phyloP scores from a whole-genome alignment of 1,284 basidiomycete species.

The Gastroboletus turbinatus region DNA sequence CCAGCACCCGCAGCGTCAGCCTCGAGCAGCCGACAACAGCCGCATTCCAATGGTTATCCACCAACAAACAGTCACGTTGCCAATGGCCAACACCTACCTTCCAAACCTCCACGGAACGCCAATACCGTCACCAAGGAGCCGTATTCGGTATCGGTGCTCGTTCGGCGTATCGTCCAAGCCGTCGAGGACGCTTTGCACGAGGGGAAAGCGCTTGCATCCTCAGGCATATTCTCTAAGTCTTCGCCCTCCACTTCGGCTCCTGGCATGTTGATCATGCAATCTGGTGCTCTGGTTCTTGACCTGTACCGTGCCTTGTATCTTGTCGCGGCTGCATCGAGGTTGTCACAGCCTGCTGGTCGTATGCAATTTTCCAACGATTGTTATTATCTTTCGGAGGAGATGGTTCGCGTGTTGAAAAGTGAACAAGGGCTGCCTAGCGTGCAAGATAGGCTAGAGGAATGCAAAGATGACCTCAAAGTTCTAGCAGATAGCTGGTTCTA shows the following conservation, averaged over 20 bases:
- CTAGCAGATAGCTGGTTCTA: constrained; percentile 68
- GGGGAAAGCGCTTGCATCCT: constrained; percentile 53
- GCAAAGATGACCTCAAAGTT: constrained; percentile 46
- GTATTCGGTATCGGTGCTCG: constrained; percentile 57
- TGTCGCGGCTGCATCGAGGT: constrained; percentile 55
- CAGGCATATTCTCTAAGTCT: constrained; percentile 48
- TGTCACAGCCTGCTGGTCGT: constrained; percentile 58
- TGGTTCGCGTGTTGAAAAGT: constrained; percentile 39
- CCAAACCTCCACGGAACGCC: constrained; percentile 12
- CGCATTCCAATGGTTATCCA: constrained; percentile 9
- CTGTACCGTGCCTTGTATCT: constrained; percentile 83
- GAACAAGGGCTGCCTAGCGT: constrained; percentile 30
- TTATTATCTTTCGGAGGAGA: constrained; percentile 60
- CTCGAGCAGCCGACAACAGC: constrained; percentile 48
- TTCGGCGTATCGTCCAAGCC: constrained; percentile 55
- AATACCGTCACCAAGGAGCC: constrained; percentile 45
- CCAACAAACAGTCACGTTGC: constrained; percentile 32
- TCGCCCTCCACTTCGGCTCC: constrained; percentile 32
- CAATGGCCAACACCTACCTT: constrained; percentile 19
- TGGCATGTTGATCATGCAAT: constrained; percentile 58
- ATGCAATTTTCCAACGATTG: constrained; percentile 91
- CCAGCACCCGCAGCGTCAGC: constrained; percentile 25
- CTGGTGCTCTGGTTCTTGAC: constrained; percentile 72
- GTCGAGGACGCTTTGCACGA: constrained; percentile 61
- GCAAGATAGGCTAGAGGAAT: constrained; percentile 52